Evolutionary conservation across 371 early-diverging fungal species (phyloP), one percentile per base, ranked within the genome.

Genomic region (Mortierella sp.): DNA sequence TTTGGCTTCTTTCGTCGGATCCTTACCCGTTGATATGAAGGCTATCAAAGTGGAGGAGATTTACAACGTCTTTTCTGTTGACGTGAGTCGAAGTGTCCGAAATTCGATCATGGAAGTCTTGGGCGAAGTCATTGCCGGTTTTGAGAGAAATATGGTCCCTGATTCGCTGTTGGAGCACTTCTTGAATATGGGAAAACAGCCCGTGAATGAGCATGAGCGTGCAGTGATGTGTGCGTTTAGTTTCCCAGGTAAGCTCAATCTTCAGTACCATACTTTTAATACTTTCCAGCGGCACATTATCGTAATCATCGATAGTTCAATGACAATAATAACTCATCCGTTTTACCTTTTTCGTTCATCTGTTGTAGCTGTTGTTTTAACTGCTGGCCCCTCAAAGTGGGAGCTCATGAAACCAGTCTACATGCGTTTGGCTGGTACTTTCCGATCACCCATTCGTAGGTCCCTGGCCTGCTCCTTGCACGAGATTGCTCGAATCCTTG

Each of bases 381-480:
- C 91, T 5, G 91, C 89, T 21, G 91, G 91, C 45, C 88, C 69
- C 86, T 91, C 83, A 85, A 91, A 74, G 86, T 91, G 47, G 82
- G 82, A 81, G 33, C 22, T 69, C 24, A 81, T 81, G 82, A 81
- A 81, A 58, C 82, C 82, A 8, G 70, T 81, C 3, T 81, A 81
- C 52, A 72, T 81, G 76, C 69, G 63, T 1, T 53, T 81, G 19
- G 82, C 82, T 16, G 70, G 82, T 16, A 72, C 76, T 1, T 81
- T 76, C 52, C 61, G 82, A 4, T 60, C 76, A 3, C 82, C 82
- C 11, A 81, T 81, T 40, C 84, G 91, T 4, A 84, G 89, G 21
- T 88, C 89, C 0, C 85, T 91, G 58, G 91, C 91, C 3, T 88
- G 89, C 66, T 91, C 91, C 1, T 62, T 91, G 40, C 91, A 91